A percentile compares a stretch with the other conserved stretches of the same genome.
phyloP scores from a whole-genome alignment of 2,329 filamentous ascomycete species.

The Epichloe bromicola region DNA sequence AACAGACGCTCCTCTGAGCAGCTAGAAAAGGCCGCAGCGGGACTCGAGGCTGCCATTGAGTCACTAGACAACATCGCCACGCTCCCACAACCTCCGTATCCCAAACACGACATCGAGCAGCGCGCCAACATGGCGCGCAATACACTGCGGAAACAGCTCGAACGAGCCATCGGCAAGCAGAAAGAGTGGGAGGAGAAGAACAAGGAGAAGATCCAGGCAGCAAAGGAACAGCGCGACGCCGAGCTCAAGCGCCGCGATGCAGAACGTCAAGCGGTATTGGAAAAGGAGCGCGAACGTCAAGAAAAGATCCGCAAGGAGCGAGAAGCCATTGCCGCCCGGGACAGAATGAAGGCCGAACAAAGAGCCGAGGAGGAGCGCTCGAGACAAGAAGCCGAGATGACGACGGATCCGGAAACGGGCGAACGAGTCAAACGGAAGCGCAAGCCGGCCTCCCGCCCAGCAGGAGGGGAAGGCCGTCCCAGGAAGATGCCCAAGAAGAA shows the following conservation, averaged over 20 bases:
- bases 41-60: conserved; percentile 76
- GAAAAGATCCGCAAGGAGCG: conserved; percentile 79
- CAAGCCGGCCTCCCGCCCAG: conserved; percentile 30
- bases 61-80: conserved; percentile 50
- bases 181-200: conserved; percentile 90
- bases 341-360: conserved; percentile 59
- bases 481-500: conserved; percentile 41
- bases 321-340: conserved; percentile 62
- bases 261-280: conserved; percentile 52
- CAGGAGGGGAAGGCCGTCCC: conserved; percentile 29
- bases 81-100: conserved; percentile 66
- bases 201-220: conserved; percentile 71
- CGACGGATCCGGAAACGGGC: conserved; percentile 69
- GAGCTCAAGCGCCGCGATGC: conserved; percentile 71
- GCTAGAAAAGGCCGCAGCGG: conserved; percentile 65
- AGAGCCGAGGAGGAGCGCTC: conserved; percentile 26
- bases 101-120: conserved; percentile 79
- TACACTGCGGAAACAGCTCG: conserved; percentile 84
- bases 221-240: conserved; percentile 65
- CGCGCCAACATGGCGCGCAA: conserved; percentile 96
- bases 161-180: conserved; percentile 72
- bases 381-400: conserved; percentile 57
- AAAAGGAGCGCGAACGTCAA: conserved; percentile 59
- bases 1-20: conserved; percentile 66
- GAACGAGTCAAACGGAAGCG: conserved; percentile 72